Base-by-base conservation (phyloP, 139 green algal genomes). In the Coelastrella sp. region DNA sequence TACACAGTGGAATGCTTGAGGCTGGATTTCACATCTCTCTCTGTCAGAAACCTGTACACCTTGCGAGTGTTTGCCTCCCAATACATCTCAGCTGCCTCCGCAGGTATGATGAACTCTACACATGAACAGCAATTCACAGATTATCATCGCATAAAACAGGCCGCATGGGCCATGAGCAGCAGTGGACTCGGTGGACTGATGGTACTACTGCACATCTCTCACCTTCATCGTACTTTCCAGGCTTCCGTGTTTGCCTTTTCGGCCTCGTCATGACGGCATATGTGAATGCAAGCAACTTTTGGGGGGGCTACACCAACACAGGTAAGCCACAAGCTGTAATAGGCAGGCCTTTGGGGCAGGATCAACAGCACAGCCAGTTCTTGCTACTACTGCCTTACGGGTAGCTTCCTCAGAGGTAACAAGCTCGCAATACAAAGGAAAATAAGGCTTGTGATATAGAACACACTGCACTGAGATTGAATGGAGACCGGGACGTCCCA, bases 31-130 rank as follows among this genome's bases (percentile, higher is more conserved):
- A 95, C 66, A 70, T 95, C 93, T 15, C 89, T 92, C 24, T 68
- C 72, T 49, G 84, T 92, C 1, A 95, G 88, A 22, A 94, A 68
- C 11, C 88, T 66, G 82, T 95, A 95, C 59, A 95, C 88, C 12
- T 84, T 70, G 6, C 93, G 73, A 15, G 65, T 72, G 57, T 79
- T 79, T 14, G 65, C 61, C 63, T 75, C 82, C 63, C 22, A 82
- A 11, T 70, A 35, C 73, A 83, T 66, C 63, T 70, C 66, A 35
- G 78, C 84, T 65, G 60, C 68, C 72, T 84, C 73, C 24, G 25
- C 57, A 6, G 85, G 85, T 11, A 90, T 20, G 11, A 89, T 87
- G 63, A 73, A 93, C 24, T 93, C 89, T 57, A 76, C 78, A 87
- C 56, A 20, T n/a, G 15, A 1, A 35, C n/a, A 27, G 63, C 12